Percentiles rank a stretch among this genome's conserved stretches.
phyloP scores from a whole-genome alignment of 805 yeast genomes.

The Candida easanensis region DNA sequence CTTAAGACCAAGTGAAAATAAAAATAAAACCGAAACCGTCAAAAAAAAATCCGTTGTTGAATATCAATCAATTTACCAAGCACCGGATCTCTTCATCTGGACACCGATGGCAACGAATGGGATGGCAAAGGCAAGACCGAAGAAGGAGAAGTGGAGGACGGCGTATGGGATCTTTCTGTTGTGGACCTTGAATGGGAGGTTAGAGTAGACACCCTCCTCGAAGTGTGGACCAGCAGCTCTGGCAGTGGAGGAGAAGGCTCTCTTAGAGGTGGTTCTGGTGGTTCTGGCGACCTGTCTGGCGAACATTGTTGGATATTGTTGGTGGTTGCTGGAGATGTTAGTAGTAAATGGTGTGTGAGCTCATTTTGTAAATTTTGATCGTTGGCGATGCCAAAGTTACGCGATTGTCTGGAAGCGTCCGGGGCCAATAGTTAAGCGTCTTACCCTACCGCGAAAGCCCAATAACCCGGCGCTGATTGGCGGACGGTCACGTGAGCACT shows the following conservation, averaged over 20 bases:
- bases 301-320: constrained; percentile 10
- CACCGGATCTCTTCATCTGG: constrained; percentile 87
- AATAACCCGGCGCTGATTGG: constrained; percentile 20
- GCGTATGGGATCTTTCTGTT: constrained; percentile 89
- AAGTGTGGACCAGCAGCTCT: constrained; percentile 45
- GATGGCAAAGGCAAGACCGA: constrained; percentile 64
- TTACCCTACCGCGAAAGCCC: constrained; percentile 7
- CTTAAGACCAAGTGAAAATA: too few species aligned
- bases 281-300: constrained; percentile 33
- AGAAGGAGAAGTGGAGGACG: constrained; percentile 75
- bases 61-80: constrained; percentile 28
- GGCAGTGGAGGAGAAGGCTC: constrained; percentile 47
- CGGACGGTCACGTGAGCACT: constrained; percentile 5
- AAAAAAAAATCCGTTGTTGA: background rate
- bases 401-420: background rate
- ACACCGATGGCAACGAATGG: constrained; percentile 80
- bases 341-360: background rate
- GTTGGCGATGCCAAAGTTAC: background rate
- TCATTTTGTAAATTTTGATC: background rate
- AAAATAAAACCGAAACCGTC: too few species aligned
- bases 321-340: background rate
- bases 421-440: background rate
- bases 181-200: constrained; percentile 93
- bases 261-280: constrained; percentile 31
- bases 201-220: constrained; percentile 83